Evolutionary conservation across 1,139 yeast species (phyloP).

Genomic region (Pneumocystis murina): DNA sequence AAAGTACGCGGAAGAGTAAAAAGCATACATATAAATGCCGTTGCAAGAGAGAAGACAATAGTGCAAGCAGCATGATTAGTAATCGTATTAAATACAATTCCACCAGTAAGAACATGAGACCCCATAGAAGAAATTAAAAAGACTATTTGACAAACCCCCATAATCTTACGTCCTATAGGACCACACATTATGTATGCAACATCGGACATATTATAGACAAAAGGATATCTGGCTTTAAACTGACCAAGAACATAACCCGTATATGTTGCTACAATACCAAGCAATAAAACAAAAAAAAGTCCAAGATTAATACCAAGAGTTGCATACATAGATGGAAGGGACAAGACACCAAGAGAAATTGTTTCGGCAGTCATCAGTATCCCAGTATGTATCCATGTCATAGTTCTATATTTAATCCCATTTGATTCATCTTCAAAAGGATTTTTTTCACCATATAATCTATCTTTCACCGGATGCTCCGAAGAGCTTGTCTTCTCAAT

Average conservation of each 20-base stretch:
- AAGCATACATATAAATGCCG: constrained; percentile 2
- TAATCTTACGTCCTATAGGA: not conserved
- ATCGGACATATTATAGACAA: not conserved
- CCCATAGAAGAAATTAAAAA: not conserved
- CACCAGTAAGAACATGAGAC: not conserved
- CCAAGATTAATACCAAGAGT: not conserved
- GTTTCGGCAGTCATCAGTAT: not conserved
- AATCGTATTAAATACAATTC: constrained; percentile 2
- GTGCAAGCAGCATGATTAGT: constrained; percentile 6
- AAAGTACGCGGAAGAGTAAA: constrained; percentile 5
- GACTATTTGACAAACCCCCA: not conserved
- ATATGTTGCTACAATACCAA: not conserved
- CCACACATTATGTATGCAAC: not conserved
- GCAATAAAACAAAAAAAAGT: not conserved
- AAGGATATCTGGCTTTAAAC: not conserved
- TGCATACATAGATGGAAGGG: not conserved
- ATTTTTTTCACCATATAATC: not conserved
- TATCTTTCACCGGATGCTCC: too few species aligned
- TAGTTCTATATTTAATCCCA: not conserved
- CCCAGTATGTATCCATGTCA: not conserved
- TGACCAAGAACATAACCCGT: not conserved
- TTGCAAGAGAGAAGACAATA: constrained; percentile 1
- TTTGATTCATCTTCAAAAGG: not conserved
- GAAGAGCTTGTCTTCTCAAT: not conserved
- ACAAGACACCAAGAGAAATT: not conserved